Evolutionary conservation across 331 rosid species (phyloP), one percentile per base, ranked within the genome.

Genomic region (Prunus yedoensis): DNA sequence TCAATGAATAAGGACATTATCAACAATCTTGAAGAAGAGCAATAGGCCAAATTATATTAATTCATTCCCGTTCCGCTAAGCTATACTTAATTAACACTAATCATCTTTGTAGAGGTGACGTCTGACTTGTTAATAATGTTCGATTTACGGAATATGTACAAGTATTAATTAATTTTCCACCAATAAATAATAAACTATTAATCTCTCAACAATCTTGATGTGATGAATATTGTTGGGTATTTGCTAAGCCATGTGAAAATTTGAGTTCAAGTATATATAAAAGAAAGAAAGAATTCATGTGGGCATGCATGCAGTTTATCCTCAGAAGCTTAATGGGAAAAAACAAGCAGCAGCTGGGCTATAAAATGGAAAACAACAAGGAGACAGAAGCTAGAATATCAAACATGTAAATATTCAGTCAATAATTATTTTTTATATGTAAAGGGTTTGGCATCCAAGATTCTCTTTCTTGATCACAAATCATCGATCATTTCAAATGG

Each of bases 371-470:
- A 80, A 78, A 75, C 69, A 75, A 80, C 80, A 84, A 86, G 74
- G 41, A 63, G 88, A 85, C 89, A 84, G 30, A 83, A 74, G 75
- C 25, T 67, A 74, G 87, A 80, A 87, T 79, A 83, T 80, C 72
- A 77, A 82, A 79, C 75, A 77, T 67, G 63, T 74, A 79, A 78
- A 72, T 5, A 70, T 64, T 43, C 13, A 66, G 91, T 90, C 78
- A 88, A 66, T 47, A 53, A 66, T 16, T 70, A 18, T 51, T 35
- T 35, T 23, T 23, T 1, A 23, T 23, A 5, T n/a, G 50, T 10
- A 76, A 57, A 67, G 49, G 32, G 18, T 54, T 68, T 45, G 46
- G 52, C 46, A 74, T 53, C 13, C n/a, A 35, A 35, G 52, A 47
- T 49, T 51, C 14, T 18, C 4, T 47, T 47, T 49, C 70, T 72